Percentiles rank a stretch among this genome's conserved stretches.
phyloP scores from a whole-genome alignment of 345 rosid species.

The Acer campestre region DNA sequence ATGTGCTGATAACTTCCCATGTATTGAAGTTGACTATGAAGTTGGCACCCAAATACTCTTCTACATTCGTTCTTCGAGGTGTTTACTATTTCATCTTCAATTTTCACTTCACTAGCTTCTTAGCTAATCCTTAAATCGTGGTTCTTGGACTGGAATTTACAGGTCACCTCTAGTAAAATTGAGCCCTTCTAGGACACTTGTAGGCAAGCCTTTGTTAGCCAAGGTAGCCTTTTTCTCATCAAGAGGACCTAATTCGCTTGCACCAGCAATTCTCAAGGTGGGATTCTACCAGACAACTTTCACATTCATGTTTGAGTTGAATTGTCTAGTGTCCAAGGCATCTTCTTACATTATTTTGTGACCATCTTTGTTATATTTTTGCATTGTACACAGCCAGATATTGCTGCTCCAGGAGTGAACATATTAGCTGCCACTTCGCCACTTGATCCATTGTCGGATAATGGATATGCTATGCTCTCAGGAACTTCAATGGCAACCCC shows the following conservation, averaged over 20 bases:
- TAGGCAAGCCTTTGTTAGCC: conserved; percentile 33
- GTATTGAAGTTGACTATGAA: conserved; percentile 62
- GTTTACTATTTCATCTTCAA: background rate
- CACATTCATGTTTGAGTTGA: background rate
- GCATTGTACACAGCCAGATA: conserved; percentile 52
- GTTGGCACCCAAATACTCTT: conserved; percentile 61
- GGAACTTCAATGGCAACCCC: conserved; percentile 86
- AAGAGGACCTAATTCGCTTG: conserved; percentile 42
- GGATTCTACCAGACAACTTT: background rate
- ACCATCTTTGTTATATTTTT: background rate
- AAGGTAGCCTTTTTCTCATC: conserved; percentile 48
- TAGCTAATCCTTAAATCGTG: background rate
- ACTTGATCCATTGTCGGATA: conserved; percentile 22
- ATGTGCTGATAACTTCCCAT: conserved; percentile 42
- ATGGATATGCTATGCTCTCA: conserved; percentile 43
- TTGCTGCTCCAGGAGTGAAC: conserved; percentile 74
- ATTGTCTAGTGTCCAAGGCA: background rate
- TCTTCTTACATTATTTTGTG: background rate
- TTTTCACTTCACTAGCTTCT: background rate
- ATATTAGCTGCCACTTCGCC: conserved; percentile 61
- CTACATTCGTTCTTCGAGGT: conserved; percentile 58
- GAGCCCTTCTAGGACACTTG: conserved; percentile 34
- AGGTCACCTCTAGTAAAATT: conserved; percentile 39
- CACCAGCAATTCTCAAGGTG: conserved; percentile 51
- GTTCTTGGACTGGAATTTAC: conserved; percentile 6